These are phyloP conservation scores for Gaeumannomyces sp. DNA, from an alignment of 2,329 filamentous ascomycete species.

Conservation along the genomic window DNA sequence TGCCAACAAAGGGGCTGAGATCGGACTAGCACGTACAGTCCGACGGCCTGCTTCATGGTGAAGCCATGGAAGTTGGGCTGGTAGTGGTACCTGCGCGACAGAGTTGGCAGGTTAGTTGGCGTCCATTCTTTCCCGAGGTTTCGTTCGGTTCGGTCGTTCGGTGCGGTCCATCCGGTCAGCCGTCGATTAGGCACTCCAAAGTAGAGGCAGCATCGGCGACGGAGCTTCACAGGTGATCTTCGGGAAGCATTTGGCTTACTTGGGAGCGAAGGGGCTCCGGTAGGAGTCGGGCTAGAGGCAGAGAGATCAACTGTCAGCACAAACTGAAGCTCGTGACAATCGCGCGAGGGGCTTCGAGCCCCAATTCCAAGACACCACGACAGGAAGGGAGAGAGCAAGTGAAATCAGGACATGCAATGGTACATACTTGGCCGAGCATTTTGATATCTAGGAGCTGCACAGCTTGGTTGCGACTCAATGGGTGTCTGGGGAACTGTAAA, in stretches of 20 bases:
- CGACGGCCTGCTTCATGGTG: constrained; percentile 39
- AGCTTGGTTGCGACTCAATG: constrained; percentile 12
- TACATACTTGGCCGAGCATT: constrained; percentile 26
- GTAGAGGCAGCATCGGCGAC: background rate
- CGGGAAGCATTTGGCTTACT: constrained; percentile 41
- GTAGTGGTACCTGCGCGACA: constrained; percentile 46
- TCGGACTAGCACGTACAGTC: constrained; percentile 41
- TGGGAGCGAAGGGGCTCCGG: constrained; percentile 32
- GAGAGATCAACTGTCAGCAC: background rate
- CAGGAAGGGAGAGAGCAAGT: background rate
- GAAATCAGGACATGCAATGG: background rate
- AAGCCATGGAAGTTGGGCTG: constrained; percentile 50
- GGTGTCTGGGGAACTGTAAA: background rate
- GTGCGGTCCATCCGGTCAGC: background rate
- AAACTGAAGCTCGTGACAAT: background rate
- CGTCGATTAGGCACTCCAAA: background rate
- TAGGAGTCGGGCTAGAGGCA: background rate
- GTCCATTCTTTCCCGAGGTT: background rate
- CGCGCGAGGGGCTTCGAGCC: background rate
- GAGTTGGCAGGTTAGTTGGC: background rate
- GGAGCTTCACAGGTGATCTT: background rate
- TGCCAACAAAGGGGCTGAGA: background rate
- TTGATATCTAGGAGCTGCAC: constrained; percentile 13
- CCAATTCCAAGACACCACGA: background rate
- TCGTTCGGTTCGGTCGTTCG: background rate